A percentile compares a stretch with the other conserved stretches of the same genome.
These are phyloP conservation scores for Boletus eberwhitei DNA, from an alignment of 768 basidiomycete species.

Conservation along the genomic window DNA sequence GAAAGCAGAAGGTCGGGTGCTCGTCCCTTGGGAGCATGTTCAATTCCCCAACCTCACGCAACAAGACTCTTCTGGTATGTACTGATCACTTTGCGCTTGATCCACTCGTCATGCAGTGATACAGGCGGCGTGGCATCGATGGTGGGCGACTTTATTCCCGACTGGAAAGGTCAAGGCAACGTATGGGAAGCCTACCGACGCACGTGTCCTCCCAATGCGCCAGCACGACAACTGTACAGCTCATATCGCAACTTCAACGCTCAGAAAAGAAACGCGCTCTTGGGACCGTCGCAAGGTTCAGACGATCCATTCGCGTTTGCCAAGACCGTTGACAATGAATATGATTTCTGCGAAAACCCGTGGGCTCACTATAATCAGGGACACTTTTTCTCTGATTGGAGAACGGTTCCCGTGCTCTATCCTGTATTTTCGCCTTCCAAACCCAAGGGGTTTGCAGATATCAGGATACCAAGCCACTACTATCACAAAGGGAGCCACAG, in stretches of 20 bases:
- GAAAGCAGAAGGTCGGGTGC: slow-evolving; percentile 88
- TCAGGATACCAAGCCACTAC: slow-evolving; percentile 94
- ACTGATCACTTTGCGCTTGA: neutral
- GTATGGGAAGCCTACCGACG: slow-evolving; percentile 95
- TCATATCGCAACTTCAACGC: slow-evolving; percentile 57
- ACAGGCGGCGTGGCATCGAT: slow-evolving; percentile 52
- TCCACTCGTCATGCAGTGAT: neutral
- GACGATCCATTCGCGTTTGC: slow-evolving; percentile 67
- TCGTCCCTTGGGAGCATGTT: slow-evolving; percentile 91
- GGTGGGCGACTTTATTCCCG: slow-evolving; percentile 68
- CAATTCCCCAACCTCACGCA: slow-evolving; percentile 65
- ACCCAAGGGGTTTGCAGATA: slow-evolving; percentile 80
- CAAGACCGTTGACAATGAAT: slow-evolving; percentile 53
- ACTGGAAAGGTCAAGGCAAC: slow-evolving; percentile 80
- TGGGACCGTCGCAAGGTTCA: slow-evolving; percentile 22
- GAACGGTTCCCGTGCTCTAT: slow-evolving; percentile 82
- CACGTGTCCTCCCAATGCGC: slow-evolving; percentile 77
- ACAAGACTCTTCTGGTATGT: slow-evolving; percentile 34
- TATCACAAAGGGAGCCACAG: slow-evolving; percentile 79
- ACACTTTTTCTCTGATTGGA: slow-evolving; percentile 97
- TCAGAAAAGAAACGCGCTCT: slow-evolving; percentile 26
- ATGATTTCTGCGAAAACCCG: slow-evolving; percentile 79
- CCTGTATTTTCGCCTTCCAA: slow-evolving; percentile 94
- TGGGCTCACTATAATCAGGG: slow-evolving; percentile 87
- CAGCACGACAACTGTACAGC: slow-evolving; percentile 80